A percentile compares a stretch with the other conserved stretches of the same genome.
These are phyloP conservation scores for Cardamine occulta DNA, from an alignment of 345 rosid genomes.

Conservation along the genomic window DNA sequence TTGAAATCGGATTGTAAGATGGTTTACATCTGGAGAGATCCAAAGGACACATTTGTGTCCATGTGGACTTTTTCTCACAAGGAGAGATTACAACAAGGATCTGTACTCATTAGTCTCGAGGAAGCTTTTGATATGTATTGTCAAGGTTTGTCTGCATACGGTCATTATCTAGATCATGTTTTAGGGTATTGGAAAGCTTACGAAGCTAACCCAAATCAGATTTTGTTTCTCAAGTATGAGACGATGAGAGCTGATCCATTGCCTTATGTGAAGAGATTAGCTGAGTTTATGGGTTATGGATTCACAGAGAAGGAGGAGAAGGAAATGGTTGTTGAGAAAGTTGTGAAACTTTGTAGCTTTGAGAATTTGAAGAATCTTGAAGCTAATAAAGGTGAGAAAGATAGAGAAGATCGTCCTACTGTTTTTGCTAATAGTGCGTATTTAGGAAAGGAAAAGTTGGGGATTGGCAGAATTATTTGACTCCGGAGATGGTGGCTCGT, in stretches of 20 bases:
- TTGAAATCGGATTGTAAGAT: constrained; percentile 24
- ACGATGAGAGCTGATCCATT: constrained; percentile 38
- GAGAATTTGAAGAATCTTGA: constrained; percentile 47
- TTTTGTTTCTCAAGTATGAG: constrained; percentile 43
- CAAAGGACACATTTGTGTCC: constrained; percentile 42
- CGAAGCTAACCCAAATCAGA: constrained; percentile 33
- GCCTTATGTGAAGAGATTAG: constrained; percentile 44
- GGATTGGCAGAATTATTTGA: constrained; percentile 48
- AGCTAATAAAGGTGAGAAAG: constrained; percentile 43
- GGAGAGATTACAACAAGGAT: constrained; percentile 36
- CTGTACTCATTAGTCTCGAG: constrained; percentile 12
- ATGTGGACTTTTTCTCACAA: constrained; percentile 44
- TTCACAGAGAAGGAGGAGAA: constrained; percentile 39
- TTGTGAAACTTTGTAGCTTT: constrained; percentile 46
- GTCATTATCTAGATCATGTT: constrained; percentile 46
- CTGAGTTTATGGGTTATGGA: constrained; percentile 45
- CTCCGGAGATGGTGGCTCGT: constrained; percentile 45
- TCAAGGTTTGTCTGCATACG: constrained; percentile 37
- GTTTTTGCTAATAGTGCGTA: constrained; percentile 31
- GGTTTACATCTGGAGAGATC: constrained; percentile 49
- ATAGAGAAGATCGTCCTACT: constrained; percentile 32
- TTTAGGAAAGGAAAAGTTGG: constrained; percentile 54
- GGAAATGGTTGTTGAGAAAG: constrained; percentile 30
- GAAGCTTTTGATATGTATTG: constrained; percentile 43
- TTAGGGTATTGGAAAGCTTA: constrained; percentile 44